Conservation (phyloP, 73 alveolate genomes). For the Breviolum minutum region DNA sequence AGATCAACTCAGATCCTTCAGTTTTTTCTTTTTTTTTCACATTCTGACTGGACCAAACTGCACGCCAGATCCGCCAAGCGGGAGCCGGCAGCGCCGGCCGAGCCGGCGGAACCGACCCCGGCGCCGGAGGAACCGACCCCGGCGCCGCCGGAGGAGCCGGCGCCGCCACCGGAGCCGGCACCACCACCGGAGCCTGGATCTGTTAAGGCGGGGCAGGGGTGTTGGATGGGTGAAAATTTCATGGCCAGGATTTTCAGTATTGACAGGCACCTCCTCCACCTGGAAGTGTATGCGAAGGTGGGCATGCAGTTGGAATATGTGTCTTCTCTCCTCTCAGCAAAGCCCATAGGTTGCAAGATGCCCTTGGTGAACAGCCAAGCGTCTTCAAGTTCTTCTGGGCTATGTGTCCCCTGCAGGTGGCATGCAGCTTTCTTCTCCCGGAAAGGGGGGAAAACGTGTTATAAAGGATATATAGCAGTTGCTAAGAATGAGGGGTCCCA, state of each 20-base stretch:
- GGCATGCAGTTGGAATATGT: background rate
- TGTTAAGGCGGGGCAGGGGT: background rate
- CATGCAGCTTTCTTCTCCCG: background rate
- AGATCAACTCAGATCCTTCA: background rate
- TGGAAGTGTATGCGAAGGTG: conserved; percentile 57
- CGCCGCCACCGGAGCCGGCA: conserved; percentile 58
- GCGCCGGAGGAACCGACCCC: too few relatives aligned
- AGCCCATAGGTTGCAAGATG: conserved; percentile 58
- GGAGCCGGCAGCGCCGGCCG: conserved; percentile 8
- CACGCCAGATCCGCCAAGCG: background rate
- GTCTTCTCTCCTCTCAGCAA: background rate
- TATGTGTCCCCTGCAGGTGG: conserved; percentile 71
- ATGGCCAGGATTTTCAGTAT: too few relatives aligned
- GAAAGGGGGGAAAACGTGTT: too few relatives aligned
- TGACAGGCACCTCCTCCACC: conserved; percentile 67
- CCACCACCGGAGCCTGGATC: conserved; percentile 37
- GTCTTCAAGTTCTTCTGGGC: conserved; percentile 69
- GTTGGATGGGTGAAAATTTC: background rate
- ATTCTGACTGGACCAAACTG: background rate
- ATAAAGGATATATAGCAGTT: too few relatives aligned
- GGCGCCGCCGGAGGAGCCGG: conserved; percentile 27
- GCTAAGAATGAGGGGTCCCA: too few relatives aligned
- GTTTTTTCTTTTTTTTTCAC: background rate
- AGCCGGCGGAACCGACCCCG: conserved; percentile 44
- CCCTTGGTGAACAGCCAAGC: conserved; percentile 42